A percentile compares a stretch with the other conserved stretches of the same genome.
Evolutionary conservation across 106 monocot species (phyloP).

Genomic region (Apostasia ramifera): DNA sequence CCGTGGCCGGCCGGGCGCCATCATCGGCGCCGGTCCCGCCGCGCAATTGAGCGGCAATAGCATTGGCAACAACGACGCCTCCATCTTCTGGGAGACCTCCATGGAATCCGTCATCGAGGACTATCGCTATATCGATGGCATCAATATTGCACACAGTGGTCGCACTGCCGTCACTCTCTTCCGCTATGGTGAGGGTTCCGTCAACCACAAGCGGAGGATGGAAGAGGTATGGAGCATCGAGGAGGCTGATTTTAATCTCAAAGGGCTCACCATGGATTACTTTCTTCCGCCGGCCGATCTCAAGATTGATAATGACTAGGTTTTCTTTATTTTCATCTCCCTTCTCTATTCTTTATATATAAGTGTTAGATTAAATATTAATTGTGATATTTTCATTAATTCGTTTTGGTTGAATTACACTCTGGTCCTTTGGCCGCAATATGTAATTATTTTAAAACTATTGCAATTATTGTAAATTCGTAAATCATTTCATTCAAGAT

Average conservation of each 20-base stretch:
- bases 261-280: slow-evolving; percentile 63
- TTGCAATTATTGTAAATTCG: too few species aligned
- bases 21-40: not conserved
- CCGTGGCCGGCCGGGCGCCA: slow-evolving; percentile 7
- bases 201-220: slow-evolving; percentile 86
- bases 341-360: too few species aligned
- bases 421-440: too few species aligned
- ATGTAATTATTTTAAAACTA: too few species aligned
- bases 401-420: too few species aligned
- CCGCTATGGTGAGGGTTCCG: slow-evolving; percentile 73
- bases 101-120: slow-evolving; percentile 63
- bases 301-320: slow-evolving; percentile 36
- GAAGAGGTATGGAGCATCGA: slow-evolving; percentile 79
- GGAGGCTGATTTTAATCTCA: slow-evolving; percentile 79
- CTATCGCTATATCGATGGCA: slow-evolving; percentile 71
- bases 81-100: slow-evolving; percentile 81
- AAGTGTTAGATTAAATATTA: too few species aligned
- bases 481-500: too few species aligned
- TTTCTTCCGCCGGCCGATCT: slow-evolving; percentile 74
- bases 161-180: slow-evolving; percentile 52
- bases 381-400: too few species aligned
- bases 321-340: not conserved
- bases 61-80: slow-evolving; percentile 24
- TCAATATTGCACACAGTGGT: slow-evolving; percentile 77
- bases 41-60: not conserved